Conservation (phyloP, 371 early-diverging fungal species). For the Mortierella sp. region DNA sequence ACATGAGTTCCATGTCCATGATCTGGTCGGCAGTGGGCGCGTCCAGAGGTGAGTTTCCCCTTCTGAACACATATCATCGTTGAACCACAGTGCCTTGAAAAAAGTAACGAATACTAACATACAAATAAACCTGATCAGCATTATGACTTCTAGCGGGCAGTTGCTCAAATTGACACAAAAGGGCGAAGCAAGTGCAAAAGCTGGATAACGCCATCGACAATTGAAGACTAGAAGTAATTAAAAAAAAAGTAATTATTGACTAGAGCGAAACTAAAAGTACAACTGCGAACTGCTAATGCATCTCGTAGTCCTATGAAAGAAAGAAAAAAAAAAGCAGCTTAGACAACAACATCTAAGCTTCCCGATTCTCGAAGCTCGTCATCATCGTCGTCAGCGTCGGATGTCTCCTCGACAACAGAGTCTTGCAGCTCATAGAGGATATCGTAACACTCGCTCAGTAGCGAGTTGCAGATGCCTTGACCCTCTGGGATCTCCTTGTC, state of each 20-base stretch:
- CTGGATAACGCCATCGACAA: conserved; percentile 3
- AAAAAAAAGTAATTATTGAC: conserved; percentile 8
- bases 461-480: conserved; percentile 85
- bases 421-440: conserved; percentile 83
- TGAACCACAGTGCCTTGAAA: not conserved
- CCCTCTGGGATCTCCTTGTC: conserved; percentile 90
- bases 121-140: not conserved
- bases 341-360: conserved; percentile 49
- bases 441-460: conserved; percentile 92
- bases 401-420: conserved; percentile 55
- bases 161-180: conserved; percentile 46
- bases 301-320: not conserved
- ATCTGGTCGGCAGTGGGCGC: conserved; percentile 53
- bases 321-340: not conserved
- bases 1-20: conserved; percentile 53
- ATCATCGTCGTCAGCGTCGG: conserved; percentile 10
- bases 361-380: conserved; percentile 46
- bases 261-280: not conserved
- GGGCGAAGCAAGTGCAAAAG: conserved; percentile 44
- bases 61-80: not conserved
- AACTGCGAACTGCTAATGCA: not conserved
- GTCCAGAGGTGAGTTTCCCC: conserved; percentile 37
- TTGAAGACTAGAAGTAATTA: not conserved
- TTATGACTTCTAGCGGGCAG: conserved; percentile 42
- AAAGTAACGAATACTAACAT: not conserved